Evolutionary conservation across 768 basidiomycete species (phyloP).

Genomic region (Mycena kentingensis): DNA sequence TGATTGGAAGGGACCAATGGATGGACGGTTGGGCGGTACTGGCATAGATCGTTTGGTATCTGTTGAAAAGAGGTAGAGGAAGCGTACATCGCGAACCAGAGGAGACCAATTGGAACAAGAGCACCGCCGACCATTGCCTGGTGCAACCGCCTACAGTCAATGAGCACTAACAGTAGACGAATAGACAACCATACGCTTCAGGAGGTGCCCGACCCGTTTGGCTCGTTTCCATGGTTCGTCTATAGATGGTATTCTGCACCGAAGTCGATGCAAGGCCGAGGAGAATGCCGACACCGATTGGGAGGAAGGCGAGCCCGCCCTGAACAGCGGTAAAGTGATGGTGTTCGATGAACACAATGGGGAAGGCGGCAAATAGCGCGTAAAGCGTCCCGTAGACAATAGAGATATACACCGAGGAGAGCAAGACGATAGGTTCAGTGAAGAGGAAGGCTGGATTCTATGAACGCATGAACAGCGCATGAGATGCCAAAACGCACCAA

Average conservation of each 20-base stretch:
- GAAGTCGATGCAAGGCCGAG: conserved; percentile 54
- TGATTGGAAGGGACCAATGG: conserved; percentile 69
- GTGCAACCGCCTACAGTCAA: conserved; percentile 51
- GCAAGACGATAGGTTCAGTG: conserved; percentile 65
- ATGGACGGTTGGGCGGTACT: conserved; percentile 55
- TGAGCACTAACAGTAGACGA: neutral
- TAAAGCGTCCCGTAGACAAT: conserved; percentile 66
- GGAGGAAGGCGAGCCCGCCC: conserved; percentile 64
- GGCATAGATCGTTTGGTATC: conserved; percentile 7
- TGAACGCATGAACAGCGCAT: too few species aligned
- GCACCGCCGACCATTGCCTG: conserved; percentile 56
- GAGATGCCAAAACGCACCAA: conserved; percentile 49
- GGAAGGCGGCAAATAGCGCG: conserved; percentile 64
- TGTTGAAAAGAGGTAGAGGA: neutral
- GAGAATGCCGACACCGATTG: conserved; percentile 60
- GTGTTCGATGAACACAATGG: conserved; percentile 58
- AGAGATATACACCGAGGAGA: conserved; percentile 59
- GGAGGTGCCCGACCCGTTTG: conserved; percentile 55
- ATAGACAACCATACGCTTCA: conserved; percentile 49
- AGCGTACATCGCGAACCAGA: conserved; percentile 67
- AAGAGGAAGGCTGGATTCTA: too few species aligned
- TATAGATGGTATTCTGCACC: conserved; percentile 56
- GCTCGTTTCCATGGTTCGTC: conserved; percentile 48
- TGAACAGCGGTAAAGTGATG: conserved; percentile 54
- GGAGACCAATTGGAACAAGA: conserved; percentile 57